Evolutionary conservation across 805 yeast genomes (phyloP).

Genomic region (Myxozyma neglecta): DNA sequence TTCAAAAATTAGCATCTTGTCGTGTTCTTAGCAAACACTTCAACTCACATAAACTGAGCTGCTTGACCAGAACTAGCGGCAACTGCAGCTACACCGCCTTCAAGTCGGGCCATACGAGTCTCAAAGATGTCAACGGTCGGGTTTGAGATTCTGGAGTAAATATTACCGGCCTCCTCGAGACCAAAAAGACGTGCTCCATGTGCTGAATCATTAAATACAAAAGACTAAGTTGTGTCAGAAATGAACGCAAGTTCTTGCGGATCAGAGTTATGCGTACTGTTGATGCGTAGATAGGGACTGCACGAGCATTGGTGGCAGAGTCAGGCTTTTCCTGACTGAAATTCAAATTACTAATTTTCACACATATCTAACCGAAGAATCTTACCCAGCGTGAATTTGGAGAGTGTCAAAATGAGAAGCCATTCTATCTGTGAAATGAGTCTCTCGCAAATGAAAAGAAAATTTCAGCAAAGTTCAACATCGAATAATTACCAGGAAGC

Average conservation of each 20-base stretch:
- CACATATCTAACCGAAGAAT: too few species aligned
- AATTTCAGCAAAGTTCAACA: background rate
- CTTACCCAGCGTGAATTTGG: constrained; percentile 86
- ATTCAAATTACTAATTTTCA: background rate
- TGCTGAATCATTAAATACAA: constrained; percentile 79
- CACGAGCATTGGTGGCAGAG: constrained; percentile 68
- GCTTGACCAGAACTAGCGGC: constrained; percentile 96
- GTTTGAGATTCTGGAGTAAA: constrained; percentile 87
- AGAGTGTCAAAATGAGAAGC: constrained; percentile 73
- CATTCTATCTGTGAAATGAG: constrained; percentile 1
- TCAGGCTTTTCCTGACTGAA: constrained; percentile 57
- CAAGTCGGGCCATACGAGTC: constrained; percentile 87
- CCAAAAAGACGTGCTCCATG: constrained; percentile 93
- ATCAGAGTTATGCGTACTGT: constrained; percentile 41
- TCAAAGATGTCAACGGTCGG: constrained; percentile 93
- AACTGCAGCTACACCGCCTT: constrained; percentile 86
- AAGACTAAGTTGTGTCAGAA: constrained; percentile 49
- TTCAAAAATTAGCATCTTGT: background rate
- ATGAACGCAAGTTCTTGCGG: background rate
- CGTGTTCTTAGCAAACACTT: too few species aligned
- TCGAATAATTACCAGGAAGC: background rate
- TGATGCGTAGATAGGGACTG: constrained; percentile 91
- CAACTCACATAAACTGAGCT: constrained; percentile 62
- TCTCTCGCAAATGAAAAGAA: too few species aligned
- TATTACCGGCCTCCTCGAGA: constrained; percentile 76